Evolutionary conservation across 352 stramenopile species (phyloP).

Genomic region (Globisporangium heterothallicum): DNA sequence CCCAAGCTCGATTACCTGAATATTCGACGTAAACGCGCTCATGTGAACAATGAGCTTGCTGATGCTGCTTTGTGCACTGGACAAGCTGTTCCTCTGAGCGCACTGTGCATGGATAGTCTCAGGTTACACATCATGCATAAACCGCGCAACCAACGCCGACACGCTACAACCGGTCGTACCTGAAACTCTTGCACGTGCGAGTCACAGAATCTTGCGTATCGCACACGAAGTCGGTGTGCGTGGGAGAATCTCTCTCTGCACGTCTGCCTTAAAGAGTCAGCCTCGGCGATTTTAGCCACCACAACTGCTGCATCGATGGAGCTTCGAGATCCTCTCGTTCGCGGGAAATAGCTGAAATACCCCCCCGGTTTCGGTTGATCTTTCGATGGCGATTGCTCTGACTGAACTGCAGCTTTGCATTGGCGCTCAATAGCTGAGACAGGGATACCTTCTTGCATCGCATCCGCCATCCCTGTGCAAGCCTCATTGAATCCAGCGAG

Average conservation of each 20-base stretch:
- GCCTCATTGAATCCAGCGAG: neutral
- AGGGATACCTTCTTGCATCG: neutral
- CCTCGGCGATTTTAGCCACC: neutral
- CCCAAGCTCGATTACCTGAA: conserved; percentile 17
- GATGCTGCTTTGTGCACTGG: conserved; percentile 18
- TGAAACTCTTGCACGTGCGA: neutral
- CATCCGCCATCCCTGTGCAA: neutral
- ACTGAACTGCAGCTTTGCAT: neutral
- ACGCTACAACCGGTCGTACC: neutral
- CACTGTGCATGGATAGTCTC: conserved; percentile 2
- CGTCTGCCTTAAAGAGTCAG: neutral
- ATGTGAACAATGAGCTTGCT: conserved; percentile 25
- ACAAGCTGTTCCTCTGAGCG: conserved; percentile 18
- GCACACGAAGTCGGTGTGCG: neutral
- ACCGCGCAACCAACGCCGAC: too few relatives aligned
- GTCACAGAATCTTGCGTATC: neutral
- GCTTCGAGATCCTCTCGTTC: neutral
- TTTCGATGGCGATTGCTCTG: neutral
- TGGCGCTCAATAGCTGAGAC: neutral
- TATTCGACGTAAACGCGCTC: conserved; percentile 26
- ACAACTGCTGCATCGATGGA: neutral
- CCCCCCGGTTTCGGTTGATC: neutral
- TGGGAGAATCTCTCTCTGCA: neutral
- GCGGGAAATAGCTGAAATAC: neutral
- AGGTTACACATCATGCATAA: neutral